Evolutionary conservation across 208 protist species (phyloP).

Genomic region (Spongospora subterranea): DNA sequence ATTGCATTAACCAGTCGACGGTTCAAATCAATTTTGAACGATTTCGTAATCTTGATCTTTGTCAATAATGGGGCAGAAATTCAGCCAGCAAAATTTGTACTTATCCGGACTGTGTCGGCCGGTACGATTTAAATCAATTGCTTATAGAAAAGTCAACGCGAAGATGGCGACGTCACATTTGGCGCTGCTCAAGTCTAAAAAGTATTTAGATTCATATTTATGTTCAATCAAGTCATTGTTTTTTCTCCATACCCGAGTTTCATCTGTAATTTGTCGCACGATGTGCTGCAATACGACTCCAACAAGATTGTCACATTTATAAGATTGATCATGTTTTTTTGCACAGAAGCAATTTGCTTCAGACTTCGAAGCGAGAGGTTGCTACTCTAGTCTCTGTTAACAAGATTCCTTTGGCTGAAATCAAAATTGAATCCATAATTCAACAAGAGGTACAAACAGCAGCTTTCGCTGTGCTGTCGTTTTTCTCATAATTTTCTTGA

Average conservation of each 20-base stretch:
- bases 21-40: too few species aligned
- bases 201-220: not conserved
- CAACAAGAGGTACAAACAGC: not conserved
- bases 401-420: slow-evolving; percentile 11
- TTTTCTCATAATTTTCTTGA: not conserved
- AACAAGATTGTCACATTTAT: not conserved
- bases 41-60: too few species aligned
- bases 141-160: slow-evolving; percentile 27
- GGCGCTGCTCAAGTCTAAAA: not conserved
- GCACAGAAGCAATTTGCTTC: slow-evolving; percentile 19
- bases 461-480: not conserved
- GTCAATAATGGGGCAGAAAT: slow-evolving; percentile 15
- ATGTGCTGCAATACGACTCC: too few species aligned
- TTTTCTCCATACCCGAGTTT: not conserved
- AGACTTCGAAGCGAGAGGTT: not conserved
- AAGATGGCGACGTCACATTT: slow-evolving; percentile 33
- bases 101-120: not conserved
- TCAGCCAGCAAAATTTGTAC: slow-evolving; percentile 42
- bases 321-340: not conserved
- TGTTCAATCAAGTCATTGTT: not conserved
- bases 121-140: not conserved
- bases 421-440: slow-evolving; percentile 31
- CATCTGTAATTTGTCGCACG: not conserved
- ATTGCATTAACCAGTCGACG: too few species aligned
- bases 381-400: not conserved